phyloP scores from a whole-genome alignment of 2,329 filamentous ascomycete genomes.

The Phialemoniopsis sp. region DNA sequence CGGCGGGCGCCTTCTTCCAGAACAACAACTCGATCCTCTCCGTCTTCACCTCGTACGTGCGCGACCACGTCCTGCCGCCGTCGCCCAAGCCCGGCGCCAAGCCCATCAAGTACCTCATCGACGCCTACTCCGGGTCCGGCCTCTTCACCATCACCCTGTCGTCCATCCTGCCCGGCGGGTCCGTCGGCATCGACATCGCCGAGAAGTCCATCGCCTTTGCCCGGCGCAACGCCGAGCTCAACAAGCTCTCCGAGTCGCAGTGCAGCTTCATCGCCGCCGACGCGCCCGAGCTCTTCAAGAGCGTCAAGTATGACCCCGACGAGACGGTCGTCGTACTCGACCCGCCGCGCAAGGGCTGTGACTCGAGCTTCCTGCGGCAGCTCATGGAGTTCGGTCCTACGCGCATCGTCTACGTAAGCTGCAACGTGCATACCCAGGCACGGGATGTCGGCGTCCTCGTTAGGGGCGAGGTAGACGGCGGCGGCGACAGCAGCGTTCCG shows the following conservation, averaged over 20 bases:
- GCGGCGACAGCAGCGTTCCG: slow-evolving; percentile 17
- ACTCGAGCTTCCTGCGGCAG: slow-evolving; percentile 77
- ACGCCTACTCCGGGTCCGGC: slow-evolving; percentile 95
- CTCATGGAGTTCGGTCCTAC: slow-evolving; percentile 72
- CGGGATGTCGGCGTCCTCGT: slow-evolving; percentile 88
- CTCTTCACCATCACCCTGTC: slow-evolving; percentile 96
- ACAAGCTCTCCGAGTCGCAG: slow-evolving; percentile 62
- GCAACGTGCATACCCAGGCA: slow-evolving; percentile 97
- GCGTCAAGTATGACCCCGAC: slow-evolving; percentile 66
- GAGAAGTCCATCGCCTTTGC: slow-evolving; percentile 74
- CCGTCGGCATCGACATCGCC: slow-evolving; percentile 88
- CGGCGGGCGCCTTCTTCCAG: slow-evolving; percentile 94
- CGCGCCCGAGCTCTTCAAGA: slow-evolving; percentile 76
- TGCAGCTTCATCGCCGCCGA: slow-evolving; percentile 88
- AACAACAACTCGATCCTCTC: slow-evolving; percentile 99
- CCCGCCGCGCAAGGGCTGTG: slow-evolving; percentile 94
- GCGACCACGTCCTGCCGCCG: slow-evolving; percentile 65
- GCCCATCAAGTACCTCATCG: slow-evolving; percentile 80
- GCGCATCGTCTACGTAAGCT: slow-evolving; percentile 89
- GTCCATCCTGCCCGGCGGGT: slow-evolving; percentile 73
- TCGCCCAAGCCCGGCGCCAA: slow-evolving; percentile 19
- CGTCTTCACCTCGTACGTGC: slow-evolving; percentile 81
- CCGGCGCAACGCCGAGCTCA: slow-evolving; percentile 71
- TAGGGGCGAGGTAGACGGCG: slow-evolving; percentile 49
- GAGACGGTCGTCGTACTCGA: slow-evolving; percentile 94